Conservation (phyloP, 2,329 filamentous ascomycete genomes). For the Microdochium paspali region DNA sequence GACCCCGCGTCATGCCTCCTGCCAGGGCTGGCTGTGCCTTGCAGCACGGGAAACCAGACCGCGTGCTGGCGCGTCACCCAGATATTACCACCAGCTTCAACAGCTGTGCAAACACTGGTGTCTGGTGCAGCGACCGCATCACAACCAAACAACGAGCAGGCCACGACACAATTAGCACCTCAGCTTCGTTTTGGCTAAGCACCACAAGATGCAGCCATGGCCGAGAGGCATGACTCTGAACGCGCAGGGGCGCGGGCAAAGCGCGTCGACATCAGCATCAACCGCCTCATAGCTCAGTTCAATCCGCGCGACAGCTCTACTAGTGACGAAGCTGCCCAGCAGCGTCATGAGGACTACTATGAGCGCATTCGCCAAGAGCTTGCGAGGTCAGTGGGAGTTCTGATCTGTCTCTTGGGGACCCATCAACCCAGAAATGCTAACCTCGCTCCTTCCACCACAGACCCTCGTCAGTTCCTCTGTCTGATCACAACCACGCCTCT, state of each 20-base stretch:
- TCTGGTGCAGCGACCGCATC: background rate
- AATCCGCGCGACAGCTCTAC: constrained; percentile 58
- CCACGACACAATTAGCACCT: too few species aligned
- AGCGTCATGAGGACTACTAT: constrained; percentile 56
- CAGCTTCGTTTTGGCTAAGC: background rate
- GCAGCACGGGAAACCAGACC: too few species aligned
- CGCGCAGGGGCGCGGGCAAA: constrained; percentile 48
- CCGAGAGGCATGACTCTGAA: constrained; percentile 17
- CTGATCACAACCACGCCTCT: constrained; percentile 82
- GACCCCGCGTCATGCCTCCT: too few species aligned
- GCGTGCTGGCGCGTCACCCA: too few species aligned
- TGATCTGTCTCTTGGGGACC: background rate
- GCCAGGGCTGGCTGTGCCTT: too few species aligned
- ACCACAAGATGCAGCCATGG: constrained; percentile 30
- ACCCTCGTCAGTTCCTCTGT: constrained; percentile 42
- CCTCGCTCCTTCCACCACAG: constrained; percentile 16
- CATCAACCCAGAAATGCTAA: background rate
- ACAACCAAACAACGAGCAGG: too few species aligned
- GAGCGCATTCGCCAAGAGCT: constrained; percentile 40
- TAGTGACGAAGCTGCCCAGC: constrained; percentile 57
- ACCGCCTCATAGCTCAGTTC: constrained; percentile 67
- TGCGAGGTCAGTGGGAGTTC: constrained; percentile 31
- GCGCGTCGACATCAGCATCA: constrained; percentile 71
- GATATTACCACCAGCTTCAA: background rate
- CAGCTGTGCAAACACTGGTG: background rate